Base-by-base conservation (phyloP, 306 rosid species). In the Dryas alaskensis region DNA sequence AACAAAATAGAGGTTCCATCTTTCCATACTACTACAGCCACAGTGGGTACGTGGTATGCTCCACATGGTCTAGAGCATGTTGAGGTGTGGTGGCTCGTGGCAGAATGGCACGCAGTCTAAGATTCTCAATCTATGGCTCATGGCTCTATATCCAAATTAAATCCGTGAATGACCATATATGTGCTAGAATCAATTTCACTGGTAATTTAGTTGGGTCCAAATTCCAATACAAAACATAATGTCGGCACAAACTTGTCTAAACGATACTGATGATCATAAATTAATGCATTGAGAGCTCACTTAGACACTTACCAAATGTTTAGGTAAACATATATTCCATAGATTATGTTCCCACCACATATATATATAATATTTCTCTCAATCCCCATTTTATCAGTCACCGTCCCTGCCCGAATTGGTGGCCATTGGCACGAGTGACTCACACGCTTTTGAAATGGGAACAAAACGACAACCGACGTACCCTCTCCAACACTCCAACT, bases 381-480 rank as follows among this genome's bases (percentile, higher is more conserved):
- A 31, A 31, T 31, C 37, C 2, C 37, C 2, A 61, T 61, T 61
- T 60, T 40, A 60, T 60, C 45, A 8, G 12, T 61, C 25, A 40
- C 12, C 44, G 10, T 61, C 5, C 46, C 40, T 61, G 6, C 12
- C 67, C 5, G 40, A 62, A 39, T 31, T 31, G 37, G 37, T 31
- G 37, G 37, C 37, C 37, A 2, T 31, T 1, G 73, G 58, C 81
- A 43, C 50, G 42, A 54, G 76, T 52, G 76, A 68, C 63, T 60
- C 57, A 58, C 72, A 53, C 69, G 13, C 31, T 61, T 78, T 8
- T 13, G 53, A 68, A 68, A 60, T 44, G 5, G 66, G 7, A 13
- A 55, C 79, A 53, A 81, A 68, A 67, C 17, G 70, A 77, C 82
- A 69, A 13, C 70, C 49, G 66, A 73, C 22, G 22, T 22, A 22